Evolutionary conservation across 192 early-diverging fungal species (phyloP), one percentile per base, ranked within the genome.

Genomic region (Anaeromyces robustus): DNA sequence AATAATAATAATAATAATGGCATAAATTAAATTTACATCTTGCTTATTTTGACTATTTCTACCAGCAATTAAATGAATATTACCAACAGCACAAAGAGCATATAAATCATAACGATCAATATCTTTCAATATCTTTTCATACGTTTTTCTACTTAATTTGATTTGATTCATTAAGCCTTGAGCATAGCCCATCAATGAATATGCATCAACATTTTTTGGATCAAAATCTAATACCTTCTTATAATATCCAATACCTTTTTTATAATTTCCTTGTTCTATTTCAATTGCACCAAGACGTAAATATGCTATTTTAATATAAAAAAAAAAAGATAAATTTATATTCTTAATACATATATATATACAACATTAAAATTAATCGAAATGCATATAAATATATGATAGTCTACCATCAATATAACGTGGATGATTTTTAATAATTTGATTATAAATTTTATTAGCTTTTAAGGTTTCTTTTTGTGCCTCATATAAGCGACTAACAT

Each of bases 31-130:
- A 30, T 22, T 37, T 30, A 32, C 79, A 77, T 26, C 29, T 37
- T 22, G 29, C 30, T 22, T 77, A 26, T 1, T 22, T 30, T 30
- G 32, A 29, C 28, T 30, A 77, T 11, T 86, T 32, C 90, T 84
- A 2, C 92, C 94, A 11, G 92, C 88, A 7, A 86, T 85, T 78
- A 95, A 85, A 81, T 95, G 90, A 77, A 92, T 90, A 84, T 97
- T 95, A 39, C 95, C 96, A 9, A 95, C 88, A 17, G 91, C 87
- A 81, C 92, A 87, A 39, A 95, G 88, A 7, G 95, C 92, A 81
- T 94, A 95, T 22, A 90, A 79, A 82, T 96, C 92, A 79, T 95
- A 88, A 77, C 92, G 93, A 82, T 94, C 90, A 30, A 92, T 89
- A 29, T 90, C 90, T 81, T 91, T 90, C 17, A 96, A 86, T 0